These are phyloP conservation scores for Penicillium sp. DNA, from an alignment of 2,329 filamentous ascomycete species.

Conservation along the genomic window DNA sequence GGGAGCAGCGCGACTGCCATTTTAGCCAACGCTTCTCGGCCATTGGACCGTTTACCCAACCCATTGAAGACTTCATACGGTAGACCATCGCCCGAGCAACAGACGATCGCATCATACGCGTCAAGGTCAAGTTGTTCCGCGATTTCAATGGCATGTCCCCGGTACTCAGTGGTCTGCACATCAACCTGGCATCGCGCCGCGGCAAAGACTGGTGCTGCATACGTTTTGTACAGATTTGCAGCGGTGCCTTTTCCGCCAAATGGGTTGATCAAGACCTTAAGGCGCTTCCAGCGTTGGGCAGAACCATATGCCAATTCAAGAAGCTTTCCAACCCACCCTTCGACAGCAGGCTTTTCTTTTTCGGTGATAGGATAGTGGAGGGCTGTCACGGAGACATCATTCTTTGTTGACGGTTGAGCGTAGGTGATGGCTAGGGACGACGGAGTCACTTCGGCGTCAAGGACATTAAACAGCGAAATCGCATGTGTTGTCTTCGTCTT, in stretches of 20 bases:
- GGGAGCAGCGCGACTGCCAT: constrained; percentile 86
- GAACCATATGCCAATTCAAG: constrained; percentile 71
- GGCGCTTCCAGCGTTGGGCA: constrained; percentile 71
- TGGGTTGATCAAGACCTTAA: constrained; percentile 90
- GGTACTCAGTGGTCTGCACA: constrained; percentile 70
- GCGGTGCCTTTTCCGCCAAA: constrained; percentile 83
- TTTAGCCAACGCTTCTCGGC: constrained; percentile 71
- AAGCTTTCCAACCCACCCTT: constrained; percentile 67
- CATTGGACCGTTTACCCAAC: constrained; percentile 75
- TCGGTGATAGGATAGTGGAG: constrained; percentile 66
- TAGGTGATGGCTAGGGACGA: constrained; percentile 72
- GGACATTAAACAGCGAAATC: constrained; percentile 80
- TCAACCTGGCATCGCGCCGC: constrained; percentile 80
- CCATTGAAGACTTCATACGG: constrained; percentile 96
- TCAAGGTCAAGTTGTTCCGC: constrained; percentile 76
- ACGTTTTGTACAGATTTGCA: constrained; percentile 70
- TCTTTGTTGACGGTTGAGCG: constrained; percentile 64
- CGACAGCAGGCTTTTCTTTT: constrained; percentile 53
- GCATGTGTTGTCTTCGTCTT: constrained; percentile 54
- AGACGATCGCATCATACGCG: constrained; percentile 81
- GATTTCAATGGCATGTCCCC: constrained; percentile 79
- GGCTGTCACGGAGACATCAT: constrained; percentile 62
- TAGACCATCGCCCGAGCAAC: constrained; percentile 89
- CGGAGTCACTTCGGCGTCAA: constrained; percentile 73
- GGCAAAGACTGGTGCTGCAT: constrained; percentile 80